Evolutionary conservation across 2,329 filamentous ascomycete genomes (phyloP), one percentile per base, ranked within the genome.

Genomic region (Aspergillus felis): DNA sequence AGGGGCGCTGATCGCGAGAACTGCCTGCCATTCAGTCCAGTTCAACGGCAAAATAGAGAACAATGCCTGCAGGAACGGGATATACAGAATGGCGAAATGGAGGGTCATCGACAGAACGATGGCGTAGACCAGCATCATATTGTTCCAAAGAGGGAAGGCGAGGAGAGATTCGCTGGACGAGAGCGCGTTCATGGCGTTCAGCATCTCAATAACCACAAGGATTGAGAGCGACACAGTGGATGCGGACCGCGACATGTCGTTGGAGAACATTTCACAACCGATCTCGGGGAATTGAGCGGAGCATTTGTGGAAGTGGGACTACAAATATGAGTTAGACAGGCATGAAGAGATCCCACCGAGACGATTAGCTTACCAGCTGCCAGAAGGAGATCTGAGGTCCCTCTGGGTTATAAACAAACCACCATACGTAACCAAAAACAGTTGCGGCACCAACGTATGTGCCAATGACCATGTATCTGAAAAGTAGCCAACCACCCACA

Each of bases 401-500:
- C 64, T 87, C 86, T 8, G 87, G 78, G 79, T 97, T 93, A 81
- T 89, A 96, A 89, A 99, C 92, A 82, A 97, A 99, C 91, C 92
- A 99, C 94, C 94, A 99, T n/a, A 91, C 93, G 72, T 99, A 99
- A 49, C 95, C 94, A 70, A 89, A 92, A 22, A 99, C 95, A 3
- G 94, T 99, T 54, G 94, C 94, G 44, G 91, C 82, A 71, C 94
- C 94, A 57, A 99, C 94, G 64, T 99, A 99, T 8, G 87, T 91
- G 60, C 94, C 94, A 67, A 99, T 94, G 51, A 97, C 87, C 81
- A 99, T 87, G 77, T 99, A 99, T 54, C 94, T 87, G 84, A 97
- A 92, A 81, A 99, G 97, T 42, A 99, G 80, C 94, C 94, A 99
- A 58, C 92, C 92, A 48, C 91, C 88, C 54, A 99, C 93, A 52